Evolutionary conservation across 169 alveolate genomes (phyloP).

Genomic region (Besnoitia besnoiti): DNA sequence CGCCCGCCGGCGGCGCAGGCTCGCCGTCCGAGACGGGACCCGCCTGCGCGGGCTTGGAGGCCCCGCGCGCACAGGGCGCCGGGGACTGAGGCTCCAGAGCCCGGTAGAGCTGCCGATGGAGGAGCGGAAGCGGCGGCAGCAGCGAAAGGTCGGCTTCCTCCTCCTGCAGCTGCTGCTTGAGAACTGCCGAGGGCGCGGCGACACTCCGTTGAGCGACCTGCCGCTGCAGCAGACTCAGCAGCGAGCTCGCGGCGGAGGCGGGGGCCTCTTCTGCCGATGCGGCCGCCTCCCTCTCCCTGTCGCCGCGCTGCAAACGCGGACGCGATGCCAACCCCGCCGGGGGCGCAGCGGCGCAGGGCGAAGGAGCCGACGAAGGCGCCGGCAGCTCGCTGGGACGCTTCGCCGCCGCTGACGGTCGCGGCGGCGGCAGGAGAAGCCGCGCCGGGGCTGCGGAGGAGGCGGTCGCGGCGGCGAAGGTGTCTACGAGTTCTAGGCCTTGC

Average conservation of each 20-base stretch:
- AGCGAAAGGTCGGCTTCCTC: conserved; percentile 12
- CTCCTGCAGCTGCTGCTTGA: conserved; percentile 12
- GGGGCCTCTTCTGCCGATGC: too few relatives aligned
- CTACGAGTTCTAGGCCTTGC: conserved; percentile 24
- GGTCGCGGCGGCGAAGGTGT: conserved; percentile 8
- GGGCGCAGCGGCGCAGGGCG: neutral
- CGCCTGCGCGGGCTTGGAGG: too few relatives aligned
- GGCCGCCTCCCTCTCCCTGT: too few relatives aligned
- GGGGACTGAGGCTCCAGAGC: neutral
- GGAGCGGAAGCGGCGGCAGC: neutral
- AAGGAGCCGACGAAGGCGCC: too few relatives aligned
- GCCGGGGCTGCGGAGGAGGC: conserved; percentile 29
- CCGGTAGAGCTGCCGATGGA: neutral
- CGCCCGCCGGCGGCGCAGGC: neutral
- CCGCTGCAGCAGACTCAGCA: neutral
- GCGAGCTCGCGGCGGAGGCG: neutral
- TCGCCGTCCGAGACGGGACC: too few relatives aligned
- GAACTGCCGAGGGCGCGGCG: conserved; percentile 20
- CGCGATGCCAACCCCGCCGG: too few relatives aligned
- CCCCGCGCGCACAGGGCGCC: too few relatives aligned
- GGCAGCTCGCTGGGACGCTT: neutral
- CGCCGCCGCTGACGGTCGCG: neutral
- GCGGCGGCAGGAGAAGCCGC: neutral
- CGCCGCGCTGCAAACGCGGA: too few relatives aligned
- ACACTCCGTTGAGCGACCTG: neutral